Evolutionary conservation across 129 eudicot genomes (phyloP), one percentile per base, ranked within the genome.

Genomic region (Rutidosis leptorrhynchoides): DNA sequence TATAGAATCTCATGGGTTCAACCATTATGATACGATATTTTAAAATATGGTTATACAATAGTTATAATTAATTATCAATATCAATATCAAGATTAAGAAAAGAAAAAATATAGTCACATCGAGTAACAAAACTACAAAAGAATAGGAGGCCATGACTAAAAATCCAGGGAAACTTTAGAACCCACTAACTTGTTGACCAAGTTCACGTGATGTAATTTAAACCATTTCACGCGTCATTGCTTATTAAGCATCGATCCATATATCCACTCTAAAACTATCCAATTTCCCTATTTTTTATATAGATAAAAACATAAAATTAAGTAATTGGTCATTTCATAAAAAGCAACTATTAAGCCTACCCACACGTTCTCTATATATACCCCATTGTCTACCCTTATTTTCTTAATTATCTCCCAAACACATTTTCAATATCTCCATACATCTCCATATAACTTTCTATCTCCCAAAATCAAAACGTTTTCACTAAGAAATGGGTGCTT

Each of bases 201-300:
- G 46, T 40, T 40, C 46, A 40, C n/a, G 16, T 40, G 51, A 32
- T 67, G 32, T 17, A 24, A 7, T 58, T 69, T 58, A 42, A 49
- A 20, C 21, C 8, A 9, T 3, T 35, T 62, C 28, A 33, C 71
- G 74, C 74, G 74, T 70, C 74, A 70, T 58, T 23, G 74, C 74
- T 70, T 70, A 70, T 27, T 58, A 70, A 58, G 67, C 74, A 70
- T 68, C 63, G 21, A 68, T 65, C 5, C 25, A 56, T 6, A 2
- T 11, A 10, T 11, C n/a, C 46, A 40, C 3, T 9, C 0, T 40
- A 40, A 40, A 40, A 40, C 21, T 57, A 69, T 54, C 55, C 53
- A 68, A 54, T 15, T 68, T 35, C 9, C 23, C 0, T 19, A 0
- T 37, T n/a, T 15, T 8, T 19, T 40, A 2, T 2, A 16, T 7